Conservation (phyloP, 352 stramenopile genomes). For the Detonula confervacea region DNA sequence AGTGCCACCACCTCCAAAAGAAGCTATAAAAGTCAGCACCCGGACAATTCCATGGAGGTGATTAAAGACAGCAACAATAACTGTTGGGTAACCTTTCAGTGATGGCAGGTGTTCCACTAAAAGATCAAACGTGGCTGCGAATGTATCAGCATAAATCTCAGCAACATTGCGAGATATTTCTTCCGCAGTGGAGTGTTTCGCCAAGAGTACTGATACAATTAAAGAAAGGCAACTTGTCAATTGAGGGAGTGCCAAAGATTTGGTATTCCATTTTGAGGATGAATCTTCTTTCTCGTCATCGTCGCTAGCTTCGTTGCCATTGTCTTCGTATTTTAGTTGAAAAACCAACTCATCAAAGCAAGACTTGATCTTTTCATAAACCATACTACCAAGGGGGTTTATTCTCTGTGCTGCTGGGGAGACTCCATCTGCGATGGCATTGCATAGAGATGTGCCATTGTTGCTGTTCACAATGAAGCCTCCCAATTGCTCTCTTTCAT, state of each 20-base stretch:
- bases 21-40: constrained; percentile 41
- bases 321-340: constrained; percentile 42
- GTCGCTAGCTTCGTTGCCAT: constrained; percentile 36
- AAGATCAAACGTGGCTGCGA: constrained; percentile 47
- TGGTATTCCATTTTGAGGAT: constrained; percentile 5
- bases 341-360: constrained; percentile 46
- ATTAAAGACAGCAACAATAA: constrained; percentile 39
- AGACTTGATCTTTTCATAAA: constrained; percentile 38
- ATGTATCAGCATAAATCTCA: constrained; percentile 39
- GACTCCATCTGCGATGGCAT: too few species aligned
- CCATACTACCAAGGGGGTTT: constrained; percentile 16
- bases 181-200: constrained; percentile 28
- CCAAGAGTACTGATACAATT: constrained; percentile 41
- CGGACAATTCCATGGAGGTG: constrained; percentile 52
- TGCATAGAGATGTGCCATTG: too few species aligned
- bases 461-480: too few species aligned
- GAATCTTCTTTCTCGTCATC: constrained; percentile 33
- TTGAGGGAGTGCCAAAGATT: constrained; percentile 16
- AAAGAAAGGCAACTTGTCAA: constrained; percentile 47
- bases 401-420: constrained; percentile 25
- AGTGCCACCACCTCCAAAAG: constrained; percentile 12
- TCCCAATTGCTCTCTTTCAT: constrained; percentile 43
- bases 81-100: constrained; percentile 21
- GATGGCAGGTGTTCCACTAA: constrained; percentile 36
- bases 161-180: constrained; percentile 29